These are phyloP conservation scores for Yamadazyma pseudoaaseri DNA, from an alignment of 1,139 yeast genomes.

Conservation along the genomic window DNA sequence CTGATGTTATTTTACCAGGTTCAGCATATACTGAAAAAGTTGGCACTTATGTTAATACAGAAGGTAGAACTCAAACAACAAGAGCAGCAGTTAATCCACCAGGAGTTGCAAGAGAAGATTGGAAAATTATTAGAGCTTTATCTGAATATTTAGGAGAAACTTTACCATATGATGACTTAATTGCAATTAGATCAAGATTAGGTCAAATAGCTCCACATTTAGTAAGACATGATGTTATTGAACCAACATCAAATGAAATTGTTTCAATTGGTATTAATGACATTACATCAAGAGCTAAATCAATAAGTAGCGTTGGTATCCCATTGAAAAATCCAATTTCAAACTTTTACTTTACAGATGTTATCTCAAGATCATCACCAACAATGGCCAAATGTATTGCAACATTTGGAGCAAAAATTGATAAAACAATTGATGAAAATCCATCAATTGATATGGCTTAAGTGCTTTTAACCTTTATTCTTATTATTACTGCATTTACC, in stretches of 20 bases:
- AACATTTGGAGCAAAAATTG: slow-evolving; percentile 65
- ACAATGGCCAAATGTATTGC: slow-evolving; percentile 86
- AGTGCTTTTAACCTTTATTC: background rate
- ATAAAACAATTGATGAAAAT: slow-evolving; percentile 53
- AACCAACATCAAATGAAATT: slow-evolving; percentile 60
- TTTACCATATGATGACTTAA: slow-evolving; percentile 76
- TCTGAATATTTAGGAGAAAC: slow-evolving; percentile 73
- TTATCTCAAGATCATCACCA: slow-evolving; percentile 82
- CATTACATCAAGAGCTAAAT: slow-evolving; percentile 37
- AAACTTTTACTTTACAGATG: slow-evolving; percentile 87
- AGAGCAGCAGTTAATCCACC: slow-evolving; percentile 92
- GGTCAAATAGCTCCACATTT: slow-evolving; percentile 82
- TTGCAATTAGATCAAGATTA: slow-evolving; percentile 68
- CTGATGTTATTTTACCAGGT: slow-evolving; percentile 86
- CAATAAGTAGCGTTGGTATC: slow-evolving; percentile 43
- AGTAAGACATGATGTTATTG: slow-evolving; percentile 72
- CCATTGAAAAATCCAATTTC: slow-evolving; percentile 68
- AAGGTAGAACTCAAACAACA: slow-evolving; percentile 84
- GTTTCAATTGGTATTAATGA: slow-evolving; percentile 59
- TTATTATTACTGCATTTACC: slow-evolving; percentile 1
- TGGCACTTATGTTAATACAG: slow-evolving; percentile 88
- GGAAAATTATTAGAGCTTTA: slow-evolving; percentile 85
- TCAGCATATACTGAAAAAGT: slow-evolving; percentile 88
- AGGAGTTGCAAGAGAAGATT: slow-evolving; percentile 89
- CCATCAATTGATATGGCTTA: slow-evolving; percentile 35